These are phyloP conservation scores for Hypoxylon sp. DNA, from an alignment of 2,329 filamentous ascomycete genomes.

Conservation along the genomic window DNA sequence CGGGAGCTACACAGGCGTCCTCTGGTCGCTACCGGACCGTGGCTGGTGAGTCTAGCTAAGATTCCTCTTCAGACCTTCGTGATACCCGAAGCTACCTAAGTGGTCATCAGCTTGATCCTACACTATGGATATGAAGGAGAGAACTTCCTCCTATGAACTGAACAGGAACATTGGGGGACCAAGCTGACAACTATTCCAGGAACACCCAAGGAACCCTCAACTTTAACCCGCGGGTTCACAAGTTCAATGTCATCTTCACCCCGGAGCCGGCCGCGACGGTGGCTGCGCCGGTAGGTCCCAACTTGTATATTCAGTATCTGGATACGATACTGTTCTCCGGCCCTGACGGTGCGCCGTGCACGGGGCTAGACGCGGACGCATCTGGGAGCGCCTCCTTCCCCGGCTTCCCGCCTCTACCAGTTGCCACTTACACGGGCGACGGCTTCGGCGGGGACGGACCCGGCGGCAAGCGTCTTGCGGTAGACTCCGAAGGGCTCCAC, in stretches of 20 bases:
- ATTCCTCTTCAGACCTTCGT: neutral
- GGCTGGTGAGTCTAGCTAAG: constrained; percentile 60
- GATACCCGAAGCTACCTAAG: too few relatives aligned
- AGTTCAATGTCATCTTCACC: constrained; percentile 67
- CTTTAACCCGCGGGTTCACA: constrained; percentile 72
- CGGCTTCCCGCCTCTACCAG: constrained; percentile 68
- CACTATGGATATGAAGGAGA: too few relatives aligned
- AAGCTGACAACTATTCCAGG: constrained; percentile 42
- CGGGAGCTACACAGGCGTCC: constrained; percentile 64
- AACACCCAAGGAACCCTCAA: constrained; percentile 76
- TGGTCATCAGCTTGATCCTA: too few relatives aligned
- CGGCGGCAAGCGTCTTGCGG: constrained; percentile 64
- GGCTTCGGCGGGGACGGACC: constrained; percentile 69
- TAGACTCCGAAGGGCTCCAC: constrained; percentile 73
- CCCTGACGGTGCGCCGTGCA: constrained; percentile 67
- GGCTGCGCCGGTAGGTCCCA: constrained; percentile 62
- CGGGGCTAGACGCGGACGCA: constrained; percentile 68
- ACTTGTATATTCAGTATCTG: constrained; percentile 68
- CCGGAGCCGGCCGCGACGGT: constrained; percentile 60
- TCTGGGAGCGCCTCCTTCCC: constrained; percentile 61
- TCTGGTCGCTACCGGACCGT: constrained; percentile 72
- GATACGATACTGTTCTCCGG: constrained; percentile 71
- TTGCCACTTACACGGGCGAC: constrained; percentile 69
- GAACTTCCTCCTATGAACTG: neutral
- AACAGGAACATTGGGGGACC: neutral